Conservation (phyloP, 1,284 basidiomycete species). For the Peniophora sp. region DNA sequence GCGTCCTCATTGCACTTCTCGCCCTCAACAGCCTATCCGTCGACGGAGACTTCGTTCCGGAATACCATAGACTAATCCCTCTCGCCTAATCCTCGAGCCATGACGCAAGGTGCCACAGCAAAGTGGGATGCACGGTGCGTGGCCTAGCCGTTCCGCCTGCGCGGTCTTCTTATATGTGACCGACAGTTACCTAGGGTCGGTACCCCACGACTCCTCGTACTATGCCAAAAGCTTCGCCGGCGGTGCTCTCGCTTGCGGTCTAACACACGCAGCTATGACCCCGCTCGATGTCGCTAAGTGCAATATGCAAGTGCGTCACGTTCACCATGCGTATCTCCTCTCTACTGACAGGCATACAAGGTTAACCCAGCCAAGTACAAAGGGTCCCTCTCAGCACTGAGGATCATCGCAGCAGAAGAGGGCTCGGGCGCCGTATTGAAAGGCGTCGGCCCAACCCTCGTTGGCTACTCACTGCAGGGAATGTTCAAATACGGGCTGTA, state of each 20-base stretch:
- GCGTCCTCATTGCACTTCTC: no score
- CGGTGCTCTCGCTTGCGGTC: slow-evolving; percentile 86
- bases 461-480: slow-evolving; percentile 95
- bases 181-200: slow-evolving; percentile 54
- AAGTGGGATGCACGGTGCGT: slow-evolving; percentile 70
- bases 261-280: slow-evolving; percentile 91
- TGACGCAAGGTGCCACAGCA: slow-evolving; percentile 5
- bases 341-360: slow-evolving; percentile 26
- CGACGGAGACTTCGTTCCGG: no score
- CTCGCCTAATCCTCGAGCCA: no score
- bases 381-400: slow-evolving; percentile 68
- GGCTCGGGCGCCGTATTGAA: slow-evolving; percentile 86
- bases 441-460: slow-evolving; percentile 85
- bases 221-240: slow-evolving; percentile 81
- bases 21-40: no score
- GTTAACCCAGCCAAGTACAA: slow-evolving; percentile 74
- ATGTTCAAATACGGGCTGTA: slow-evolving; percentile 97
- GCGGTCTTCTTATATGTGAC: slow-evolving; percentile 4
- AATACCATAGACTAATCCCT: no score
- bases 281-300: slow-evolving; percentile 96
- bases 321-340: slow-evolving; percentile 1
- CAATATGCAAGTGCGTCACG: slow-evolving; percentile 82
- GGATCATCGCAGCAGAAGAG: slow-evolving; percentile 75
- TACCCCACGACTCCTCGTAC: slow-evolving; percentile 67
- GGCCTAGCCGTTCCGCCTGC: slow-evolving; percentile 1